Evolutionary conservation across 495 filamentous ascomycete genomes (phyloP).

Genomic region (Talaromyces nanjingensis): DNA sequence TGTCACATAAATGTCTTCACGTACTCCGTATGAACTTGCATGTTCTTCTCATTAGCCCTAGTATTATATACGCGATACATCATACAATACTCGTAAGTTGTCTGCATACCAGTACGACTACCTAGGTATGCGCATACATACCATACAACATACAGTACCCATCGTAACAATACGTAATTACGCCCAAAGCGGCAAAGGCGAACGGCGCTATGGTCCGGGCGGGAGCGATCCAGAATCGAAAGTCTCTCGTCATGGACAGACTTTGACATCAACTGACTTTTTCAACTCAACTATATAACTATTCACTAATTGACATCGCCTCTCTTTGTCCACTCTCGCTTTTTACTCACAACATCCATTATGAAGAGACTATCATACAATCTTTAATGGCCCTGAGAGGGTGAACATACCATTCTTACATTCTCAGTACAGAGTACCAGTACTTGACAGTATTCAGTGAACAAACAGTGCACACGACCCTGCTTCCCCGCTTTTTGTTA

Average conservation of each 20-base stretch:
- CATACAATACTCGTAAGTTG: not conserved
- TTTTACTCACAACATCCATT: not conserved
- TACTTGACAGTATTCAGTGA: not conserved
- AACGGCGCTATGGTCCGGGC: slow-evolving; percentile 1
- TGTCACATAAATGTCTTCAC: not conserved
- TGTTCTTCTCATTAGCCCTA: not conserved
- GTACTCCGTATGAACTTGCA: not conserved
- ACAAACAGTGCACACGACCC: not conserved
- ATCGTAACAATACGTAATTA: not conserved
- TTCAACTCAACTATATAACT: not conserved
- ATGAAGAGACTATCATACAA: slow-evolving; percentile 3
- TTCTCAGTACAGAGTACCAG: not conserved
- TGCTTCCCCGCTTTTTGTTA: slow-evolving; percentile 4
- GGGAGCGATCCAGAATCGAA: not conserved
- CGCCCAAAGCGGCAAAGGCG: not conserved
- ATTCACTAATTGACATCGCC: not conserved
- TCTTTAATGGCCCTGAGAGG: not conserved
- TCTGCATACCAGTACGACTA: not conserved
- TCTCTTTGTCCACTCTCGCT: not conserved
- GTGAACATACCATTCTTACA: not conserved
- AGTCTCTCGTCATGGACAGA: not conserved
- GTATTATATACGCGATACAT: not conserved
- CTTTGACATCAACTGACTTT: not conserved
- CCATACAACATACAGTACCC: not conserved
- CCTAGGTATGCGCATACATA: not conserved